Evolutionary conservation across 2,329 filamentous ascomycete species (phyloP).

Genomic region (Aureobasidium subglaciale): DNA sequence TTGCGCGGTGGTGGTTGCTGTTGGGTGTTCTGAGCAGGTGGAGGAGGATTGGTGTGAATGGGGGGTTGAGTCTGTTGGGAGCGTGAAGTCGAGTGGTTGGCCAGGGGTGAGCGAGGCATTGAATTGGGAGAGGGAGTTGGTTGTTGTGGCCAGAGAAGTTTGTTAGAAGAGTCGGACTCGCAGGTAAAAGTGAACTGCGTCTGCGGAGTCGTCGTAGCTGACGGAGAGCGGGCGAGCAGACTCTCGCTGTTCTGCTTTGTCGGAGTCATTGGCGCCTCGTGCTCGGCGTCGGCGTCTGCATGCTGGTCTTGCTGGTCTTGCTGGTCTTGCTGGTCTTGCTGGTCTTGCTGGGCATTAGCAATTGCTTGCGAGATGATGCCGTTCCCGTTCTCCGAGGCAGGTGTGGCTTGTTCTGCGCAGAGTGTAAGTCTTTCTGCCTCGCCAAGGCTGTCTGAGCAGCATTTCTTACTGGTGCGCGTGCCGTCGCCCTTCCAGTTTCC

Average conservation of each 20-base stretch:
- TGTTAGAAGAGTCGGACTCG: slow-evolving; percentile 77
- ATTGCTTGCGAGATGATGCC: slow-evolving; percentile 92
- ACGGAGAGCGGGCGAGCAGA: slow-evolving; percentile 60
- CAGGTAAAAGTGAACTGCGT: slow-evolving; percentile 96
- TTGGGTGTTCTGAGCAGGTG: slow-evolving; percentile 23
- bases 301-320: slow-evolving; percentile 55
- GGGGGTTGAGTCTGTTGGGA: slow-evolving; percentile 9
- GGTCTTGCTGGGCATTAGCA: slow-evolving; percentile 70
- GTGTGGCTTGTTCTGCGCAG: background rate
- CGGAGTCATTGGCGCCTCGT: slow-evolving; percentile 47
- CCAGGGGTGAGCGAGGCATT: background rate
- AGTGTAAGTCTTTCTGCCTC: background rate
- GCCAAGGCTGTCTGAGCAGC: background rate
- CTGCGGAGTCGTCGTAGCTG: slow-evolving; percentile 58
- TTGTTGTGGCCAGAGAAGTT: slow-evolving; percentile 66
- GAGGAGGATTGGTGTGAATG: slow-evolving; percentile 6
- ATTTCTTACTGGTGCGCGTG: slow-evolving; percentile 17
- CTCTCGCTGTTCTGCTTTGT: slow-evolving; percentile 62
- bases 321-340: slow-evolving; percentile 53
- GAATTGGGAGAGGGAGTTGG: slow-evolving; percentile 23
- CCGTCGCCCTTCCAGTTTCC: slow-evolving; percentile 19
- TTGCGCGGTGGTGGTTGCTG: slow-evolving; percentile 39
- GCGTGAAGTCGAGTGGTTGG: slow-evolving; percentile 21
- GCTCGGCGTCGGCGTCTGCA: slow-evolving; percentile 16
- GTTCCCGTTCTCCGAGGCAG: background rate